Percentiles rank a stretch among this genome's conserved stretches.
Conservation (phyloP, 1,284 basidiomycete genomes). For the Ganoderma resinaceum region DNA sequence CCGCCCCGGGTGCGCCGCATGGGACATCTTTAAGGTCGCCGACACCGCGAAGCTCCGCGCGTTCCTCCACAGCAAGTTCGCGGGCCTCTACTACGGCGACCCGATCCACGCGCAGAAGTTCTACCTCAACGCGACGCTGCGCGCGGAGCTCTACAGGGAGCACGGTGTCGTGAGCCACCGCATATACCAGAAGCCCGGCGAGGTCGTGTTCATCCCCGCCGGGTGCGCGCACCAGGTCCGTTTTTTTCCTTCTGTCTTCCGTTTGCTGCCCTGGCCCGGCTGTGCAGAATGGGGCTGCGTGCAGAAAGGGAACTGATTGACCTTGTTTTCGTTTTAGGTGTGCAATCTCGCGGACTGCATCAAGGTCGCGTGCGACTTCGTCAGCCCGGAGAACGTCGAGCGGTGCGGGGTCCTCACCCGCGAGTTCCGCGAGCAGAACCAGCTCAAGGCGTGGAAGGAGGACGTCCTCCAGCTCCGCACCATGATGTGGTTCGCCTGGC, state of each 20-base stretch:
- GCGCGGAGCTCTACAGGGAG: constrained; percentile 65
- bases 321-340: constrained; percentile 52
- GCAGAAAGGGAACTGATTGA: neutral
- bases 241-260: neutral
- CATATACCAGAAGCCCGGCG: constrained; percentile 83
- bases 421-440: constrained; percentile 49
- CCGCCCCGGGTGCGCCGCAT: constrained; percentile 77
- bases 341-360: constrained; percentile 88
- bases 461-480: constrained; percentile 87
- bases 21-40: constrained; percentile 85
- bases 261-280: neutral
- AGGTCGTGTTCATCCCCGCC: constrained; percentile 92
- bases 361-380: constrained; percentile 92
- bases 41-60: constrained; percentile 75
- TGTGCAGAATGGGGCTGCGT: neutral
- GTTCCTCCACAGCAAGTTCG: constrained; percentile 59
- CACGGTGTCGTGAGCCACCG: constrained; percentile 75
- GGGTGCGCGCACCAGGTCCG: constrained; percentile 81
- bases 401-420: constrained; percentile 58
- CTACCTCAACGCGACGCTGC: constrained; percentile 74
- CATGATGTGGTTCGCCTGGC: constrained; percentile 90
- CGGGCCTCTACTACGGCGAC: constrained; percentile 56
- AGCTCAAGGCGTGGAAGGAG: constrained; percentile 84
- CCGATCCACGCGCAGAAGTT: constrained; percentile 88
- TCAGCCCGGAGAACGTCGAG: constrained; percentile 86